Base-by-base conservation (phyloP, 2,329 filamentous ascomycete species). In the Trichophyton mentagrophytes region DNA sequence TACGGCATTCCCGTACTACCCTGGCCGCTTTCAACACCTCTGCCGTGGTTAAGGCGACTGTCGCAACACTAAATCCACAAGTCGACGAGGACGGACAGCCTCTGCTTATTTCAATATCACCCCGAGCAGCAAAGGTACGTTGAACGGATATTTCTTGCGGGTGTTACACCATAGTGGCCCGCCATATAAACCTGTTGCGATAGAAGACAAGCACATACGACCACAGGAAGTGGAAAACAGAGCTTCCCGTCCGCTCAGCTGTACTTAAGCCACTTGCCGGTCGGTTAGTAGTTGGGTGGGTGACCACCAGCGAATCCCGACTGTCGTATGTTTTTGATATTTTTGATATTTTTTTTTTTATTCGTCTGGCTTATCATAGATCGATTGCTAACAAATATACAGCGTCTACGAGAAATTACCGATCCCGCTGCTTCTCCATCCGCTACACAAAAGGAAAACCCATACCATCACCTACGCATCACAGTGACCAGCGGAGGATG, bases 401-500 rank as follows among this genome's bases (percentile, higher is more conserved):
- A 78, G 72, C 88, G 90, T 40, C 83, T 96, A 36, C 80, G 83
- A 61, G 82, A 89, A 65, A 95, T 93, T 64, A 90, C 89, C 11
- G 60, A 62, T 40, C 60, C 63, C 1, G 58, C 59, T 80, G 70
- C 75, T 42, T 83, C 85, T 63, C 61, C 65, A 62, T 79, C 67
- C 70, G 66, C 72, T 3, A 49, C 66, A 62, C 67, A 63, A 57
- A 69, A 74, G 61, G 72, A 73, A 62, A 95, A 95, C 71, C 89
- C 89, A 1, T 80, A 88, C 68, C 83, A 95, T 36, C 89, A 90
- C 25, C 81, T 99, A n/a, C 88, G 92, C 59, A 88, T 99, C 66
- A 86, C 88, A 63, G 91, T 99, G 62, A 90, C 95, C 70, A 90
- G 87, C 61, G 93, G 93, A 65, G 93, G 93, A 61, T 99, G 93